Percentiles rank a stretch among this genome's conserved stretches.
Evolutionary conservation across 2,329 filamentous ascomycete species (phyloP).

Genomic region (Aspergillus fijiensis): DNA sequence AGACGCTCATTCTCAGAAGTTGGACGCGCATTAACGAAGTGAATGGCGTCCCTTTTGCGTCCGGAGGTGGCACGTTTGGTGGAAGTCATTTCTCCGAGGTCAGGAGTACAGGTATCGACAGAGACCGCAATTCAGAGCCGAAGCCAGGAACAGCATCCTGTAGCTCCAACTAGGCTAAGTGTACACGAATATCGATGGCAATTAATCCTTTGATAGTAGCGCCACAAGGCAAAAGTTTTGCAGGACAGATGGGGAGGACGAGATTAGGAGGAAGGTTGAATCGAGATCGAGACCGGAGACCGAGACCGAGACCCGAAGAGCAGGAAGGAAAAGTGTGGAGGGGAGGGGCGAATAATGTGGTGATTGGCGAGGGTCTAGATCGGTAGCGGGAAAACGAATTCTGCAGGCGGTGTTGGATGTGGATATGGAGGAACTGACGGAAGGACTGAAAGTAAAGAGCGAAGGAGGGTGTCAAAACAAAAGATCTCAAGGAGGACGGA

Average conservation of each 20-base stretch:
- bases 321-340: neutral
- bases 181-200: neutral
- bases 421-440: neutral
- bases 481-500: neutral
- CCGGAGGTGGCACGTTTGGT: conserved; percentile 18
- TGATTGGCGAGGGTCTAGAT: neutral
- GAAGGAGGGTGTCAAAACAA: neutral
- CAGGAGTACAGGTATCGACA: conserved; percentile 15
- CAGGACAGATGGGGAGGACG: neutral
- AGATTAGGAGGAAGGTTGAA: neutral
- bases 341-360: neutral
- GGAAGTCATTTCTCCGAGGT: conserved; percentile 24
- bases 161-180: conserved; percentile 1
- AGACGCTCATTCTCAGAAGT: conserved; percentile 29
- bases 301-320: neutral
- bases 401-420: neutral
- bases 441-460: neutral
- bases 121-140: conserved; percentile 9
- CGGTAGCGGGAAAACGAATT: neutral
- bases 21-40: conserved; percentile 37
- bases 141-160: conserved; percentile 24
- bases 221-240: neutral
- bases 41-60: conserved; percentile 28
- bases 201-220: no score
- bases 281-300: no score